Conservation (phyloP, 1,284 basidiomycete species). For the Moesziomyces globuligerus region DNA sequence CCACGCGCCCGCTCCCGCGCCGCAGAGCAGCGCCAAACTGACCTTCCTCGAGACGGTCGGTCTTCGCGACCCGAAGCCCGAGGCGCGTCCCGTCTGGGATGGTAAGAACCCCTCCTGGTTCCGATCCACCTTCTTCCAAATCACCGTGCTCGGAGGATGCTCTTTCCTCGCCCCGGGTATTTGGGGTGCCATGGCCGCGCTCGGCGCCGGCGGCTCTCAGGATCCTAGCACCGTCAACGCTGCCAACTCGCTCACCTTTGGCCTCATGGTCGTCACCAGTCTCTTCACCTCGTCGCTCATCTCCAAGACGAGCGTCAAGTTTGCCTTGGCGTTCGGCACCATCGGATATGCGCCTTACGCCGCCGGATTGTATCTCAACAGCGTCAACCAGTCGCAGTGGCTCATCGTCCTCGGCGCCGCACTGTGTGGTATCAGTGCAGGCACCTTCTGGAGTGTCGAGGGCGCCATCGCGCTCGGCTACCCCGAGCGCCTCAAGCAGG, state of each 20-base stretch:
- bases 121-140: constrained; percentile 55
- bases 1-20: not conserved
- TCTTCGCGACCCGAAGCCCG: constrained; percentile 37
- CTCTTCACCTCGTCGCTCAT: constrained; percentile 50
- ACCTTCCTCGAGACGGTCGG: constrained; percentile 32
- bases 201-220: constrained; percentile 65
- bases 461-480: constrained; percentile 57
- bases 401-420: constrained; percentile 67
- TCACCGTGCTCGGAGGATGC: constrained; percentile 65
- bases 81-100: constrained; percentile 29
- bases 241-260: constrained; percentile 67
- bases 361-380: constrained; percentile 64
- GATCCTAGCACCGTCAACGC: constrained; percentile 65
- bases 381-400: constrained; percentile 58
- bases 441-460: constrained; percentile 66
- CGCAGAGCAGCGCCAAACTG: constrained; percentile 7
- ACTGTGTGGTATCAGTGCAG: constrained; percentile 66
- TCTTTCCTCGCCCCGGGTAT: constrained; percentile 67
- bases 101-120: constrained; percentile 43
- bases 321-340: constrained; percentile 61
- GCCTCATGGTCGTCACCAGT: constrained; percentile 66
- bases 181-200: constrained; percentile 65
- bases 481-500: constrained; percentile 64
- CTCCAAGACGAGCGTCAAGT: constrained; percentile 57
- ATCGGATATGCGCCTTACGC: constrained; percentile 67